phyloP scores from a whole-genome alignment of 1,284 basidiomycete genomes.

The Ustilago tritici region DNA sequence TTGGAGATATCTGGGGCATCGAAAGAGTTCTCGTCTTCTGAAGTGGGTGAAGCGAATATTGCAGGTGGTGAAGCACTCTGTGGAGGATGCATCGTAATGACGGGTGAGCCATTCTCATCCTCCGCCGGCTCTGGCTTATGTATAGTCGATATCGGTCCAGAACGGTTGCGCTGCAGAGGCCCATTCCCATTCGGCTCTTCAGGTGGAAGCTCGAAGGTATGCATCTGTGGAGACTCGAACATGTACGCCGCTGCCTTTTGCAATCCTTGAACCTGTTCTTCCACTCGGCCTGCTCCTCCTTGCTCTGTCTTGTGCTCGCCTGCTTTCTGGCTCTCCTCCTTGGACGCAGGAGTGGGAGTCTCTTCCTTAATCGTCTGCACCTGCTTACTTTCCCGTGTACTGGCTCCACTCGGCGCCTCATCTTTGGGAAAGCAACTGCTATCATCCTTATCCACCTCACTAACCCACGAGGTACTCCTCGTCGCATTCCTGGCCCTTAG shows the following conservation, averaged over 20 bases:
- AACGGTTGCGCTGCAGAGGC: slow-evolving; percentile 32
- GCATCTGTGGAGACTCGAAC: slow-evolving; percentile 43
- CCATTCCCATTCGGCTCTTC: slow-evolving; percentile 36
- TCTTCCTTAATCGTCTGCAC: slow-evolving; percentile 35
- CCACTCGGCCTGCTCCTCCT: background rate
- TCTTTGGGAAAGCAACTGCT: slow-evolving; percentile 39
- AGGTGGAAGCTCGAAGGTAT: slow-evolving; percentile 34
- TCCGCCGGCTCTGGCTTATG: slow-evolving; percentile 14
- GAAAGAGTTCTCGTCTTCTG: slow-evolving; percentile 6
- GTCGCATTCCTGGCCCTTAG: slow-evolving; percentile 28
- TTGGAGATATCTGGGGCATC: background rate
- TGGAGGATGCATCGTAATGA: slow-evolving; percentile 36
- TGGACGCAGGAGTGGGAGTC: slow-evolving; percentile 9
- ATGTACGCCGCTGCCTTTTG: slow-evolving; percentile 25
- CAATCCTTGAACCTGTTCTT: slow-evolving; percentile 12
- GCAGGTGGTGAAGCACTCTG: slow-evolving; percentile 21
- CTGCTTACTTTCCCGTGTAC: slow-evolving; percentile 8
- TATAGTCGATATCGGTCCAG: slow-evolving; percentile 31
- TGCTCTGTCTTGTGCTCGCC: background rate
- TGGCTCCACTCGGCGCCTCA: slow-evolving; percentile 11
- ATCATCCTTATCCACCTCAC: slow-evolving; percentile 25
- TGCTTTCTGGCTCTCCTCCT: background rate
- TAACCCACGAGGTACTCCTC: slow-evolving; percentile 25
- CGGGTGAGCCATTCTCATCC: background rate
- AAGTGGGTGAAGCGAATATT: slow-evolving; percentile 25